phyloP scores from a whole-genome alignment of 2,329 filamentous ascomycete species.

The Leptographium flavum region DNA sequence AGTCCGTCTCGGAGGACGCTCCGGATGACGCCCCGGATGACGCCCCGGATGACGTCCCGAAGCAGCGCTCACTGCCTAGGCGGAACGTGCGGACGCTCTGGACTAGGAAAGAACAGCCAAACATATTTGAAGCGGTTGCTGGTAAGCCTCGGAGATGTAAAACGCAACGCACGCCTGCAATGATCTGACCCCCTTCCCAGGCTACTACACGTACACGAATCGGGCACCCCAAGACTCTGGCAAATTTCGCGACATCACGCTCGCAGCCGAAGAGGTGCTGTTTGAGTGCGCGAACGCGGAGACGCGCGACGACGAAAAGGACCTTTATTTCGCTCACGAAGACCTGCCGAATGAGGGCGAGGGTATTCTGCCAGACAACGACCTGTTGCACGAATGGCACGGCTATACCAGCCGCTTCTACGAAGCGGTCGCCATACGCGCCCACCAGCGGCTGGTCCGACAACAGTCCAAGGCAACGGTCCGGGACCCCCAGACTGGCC shows the following conservation, averaged over 20 bases:
- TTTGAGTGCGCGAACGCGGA: slow-evolving; percentile 53
- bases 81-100: neutral
- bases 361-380: slow-evolving; percentile 48
- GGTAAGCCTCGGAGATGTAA: slow-evolving; percentile 29
- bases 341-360: slow-evolving; percentile 31
- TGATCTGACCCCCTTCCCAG: slow-evolving; percentile 10
- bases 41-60: too few relatives aligned
- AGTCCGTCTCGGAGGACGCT: too few relatives aligned
- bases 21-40: too few relatives aligned
- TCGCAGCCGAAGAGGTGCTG: slow-evolving; percentile 57
- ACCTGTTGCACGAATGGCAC: slow-evolving; percentile 56
- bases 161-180: too few relatives aligned
- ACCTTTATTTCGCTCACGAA: slow-evolving; percentile 55
- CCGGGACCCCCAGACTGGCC: neutral
- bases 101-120: slow-evolving; percentile 14
- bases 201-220: slow-evolving; percentile 20
- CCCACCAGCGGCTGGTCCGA: neutral
- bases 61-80: neutral
- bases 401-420: slow-evolving; percentile 56
- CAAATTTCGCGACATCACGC: slow-evolving; percentile 18
- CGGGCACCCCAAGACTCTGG: slow-evolving; percentile 10
- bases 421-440: slow-evolving; percentile 19
- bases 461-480: neutral
- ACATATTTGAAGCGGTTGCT: slow-evolving; percentile 51
- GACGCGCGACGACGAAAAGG: slow-evolving; percentile 52